Percentiles rank a stretch among this genome's conserved stretches.
phyloP scores from a whole-genome alignment of 2,329 filamentous ascomycete genomes.

The Colletotrichum cereale region DNA sequence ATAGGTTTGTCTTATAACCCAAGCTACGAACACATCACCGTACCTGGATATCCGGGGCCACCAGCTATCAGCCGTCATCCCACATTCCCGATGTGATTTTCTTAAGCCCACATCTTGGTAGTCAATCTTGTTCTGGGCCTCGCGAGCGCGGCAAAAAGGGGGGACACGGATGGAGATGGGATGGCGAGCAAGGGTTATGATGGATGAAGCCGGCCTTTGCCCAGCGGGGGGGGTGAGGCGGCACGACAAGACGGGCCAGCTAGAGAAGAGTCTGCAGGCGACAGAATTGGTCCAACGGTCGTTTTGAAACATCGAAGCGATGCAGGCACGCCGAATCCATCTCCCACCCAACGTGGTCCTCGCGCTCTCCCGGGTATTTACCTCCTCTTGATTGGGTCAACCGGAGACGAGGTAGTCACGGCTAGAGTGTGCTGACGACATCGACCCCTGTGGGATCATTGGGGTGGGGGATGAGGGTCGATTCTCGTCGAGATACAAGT shows the following conservation, averaged over 20 bases:
- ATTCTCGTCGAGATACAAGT: neutral
- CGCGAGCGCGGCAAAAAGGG: conserved; percentile 22
- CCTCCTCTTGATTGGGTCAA: neutral
- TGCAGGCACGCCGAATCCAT: conserved; percentile 3
- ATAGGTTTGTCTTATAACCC: conserved; percentile 36
- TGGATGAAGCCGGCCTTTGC: neutral
- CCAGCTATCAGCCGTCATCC: neutral
- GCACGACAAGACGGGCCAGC: too few species aligned
- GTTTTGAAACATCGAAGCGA: conserved; percentile 27
- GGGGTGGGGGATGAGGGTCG: neutral
- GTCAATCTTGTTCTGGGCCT: conserved; percentile 11
- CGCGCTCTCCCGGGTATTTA: conserved; percentile 17
- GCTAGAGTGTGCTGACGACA: conserved; percentile 34
- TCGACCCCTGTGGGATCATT: conserved; percentile 14
- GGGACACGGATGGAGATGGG: conserved; percentile 5
- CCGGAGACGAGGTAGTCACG: conserved; percentile 8
- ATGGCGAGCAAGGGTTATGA: neutral
- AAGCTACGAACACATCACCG: neutral
- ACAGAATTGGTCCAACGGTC: conserved; percentile 13
- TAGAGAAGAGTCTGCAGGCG: neutral
- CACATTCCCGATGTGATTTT: neutral
- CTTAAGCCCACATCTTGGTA: conserved; percentile 1
- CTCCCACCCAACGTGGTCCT: conserved; percentile 11
- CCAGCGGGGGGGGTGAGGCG: neutral
- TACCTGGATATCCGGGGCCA: neutral